A percentile compares a stretch with the other conserved stretches of the same genome.
These are phyloP conservation scores for Cladobotryum mycophilum DNA, from an alignment of 2,329 filamentous ascomycete genomes.

Conservation along the genomic window DNA sequence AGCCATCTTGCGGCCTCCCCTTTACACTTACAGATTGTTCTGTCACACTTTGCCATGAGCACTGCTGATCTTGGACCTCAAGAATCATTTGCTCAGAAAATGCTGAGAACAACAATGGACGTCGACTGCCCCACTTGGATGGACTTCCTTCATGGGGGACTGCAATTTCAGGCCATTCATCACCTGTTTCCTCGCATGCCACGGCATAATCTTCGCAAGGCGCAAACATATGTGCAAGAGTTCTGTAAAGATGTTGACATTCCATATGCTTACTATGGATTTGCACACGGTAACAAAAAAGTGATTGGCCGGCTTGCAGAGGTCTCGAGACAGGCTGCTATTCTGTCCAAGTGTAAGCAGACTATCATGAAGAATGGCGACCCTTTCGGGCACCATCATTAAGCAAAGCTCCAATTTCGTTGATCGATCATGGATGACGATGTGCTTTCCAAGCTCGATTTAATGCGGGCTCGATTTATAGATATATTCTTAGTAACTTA, in stretches of 20 bases:
- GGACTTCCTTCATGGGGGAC: slow-evolving; percentile 64
- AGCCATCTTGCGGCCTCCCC: slow-evolving; percentile 61
- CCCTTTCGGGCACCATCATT: background rate
- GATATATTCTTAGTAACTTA: too few relatives aligned
- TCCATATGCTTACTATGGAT: slow-evolving; percentile 11
- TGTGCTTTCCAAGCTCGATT: too few relatives aligned
- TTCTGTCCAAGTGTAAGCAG: slow-evolving; percentile 11
- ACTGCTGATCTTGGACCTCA: slow-evolving; percentile 56
- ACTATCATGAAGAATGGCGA: background rate
- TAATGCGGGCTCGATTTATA: too few relatives aligned
- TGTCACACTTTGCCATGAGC: slow-evolving; percentile 68
- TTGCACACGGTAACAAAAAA: slow-evolving; percentile 10
- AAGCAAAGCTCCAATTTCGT: too few relatives aligned
- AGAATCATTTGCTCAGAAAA: slow-evolving; percentile 63
- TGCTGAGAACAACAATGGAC: slow-evolving; percentile 68
- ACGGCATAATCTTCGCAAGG: slow-evolving; percentile 58
- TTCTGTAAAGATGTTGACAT: slow-evolving; percentile 12
- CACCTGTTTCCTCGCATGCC: slow-evolving; percentile 64
- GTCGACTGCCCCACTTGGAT: slow-evolving; percentile 66
- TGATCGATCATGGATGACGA: too few relatives aligned
- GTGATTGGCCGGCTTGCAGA: slow-evolving; percentile 13
- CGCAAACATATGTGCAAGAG: slow-evolving; percentile 35
- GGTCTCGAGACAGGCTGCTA: slow-evolving; percentile 11
- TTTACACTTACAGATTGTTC: slow-evolving; percentile 65
- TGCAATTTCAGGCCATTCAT: slow-evolving; percentile 68